Conservation (phyloP, 805 yeast species). For the Pichia paraexigua region DNA sequence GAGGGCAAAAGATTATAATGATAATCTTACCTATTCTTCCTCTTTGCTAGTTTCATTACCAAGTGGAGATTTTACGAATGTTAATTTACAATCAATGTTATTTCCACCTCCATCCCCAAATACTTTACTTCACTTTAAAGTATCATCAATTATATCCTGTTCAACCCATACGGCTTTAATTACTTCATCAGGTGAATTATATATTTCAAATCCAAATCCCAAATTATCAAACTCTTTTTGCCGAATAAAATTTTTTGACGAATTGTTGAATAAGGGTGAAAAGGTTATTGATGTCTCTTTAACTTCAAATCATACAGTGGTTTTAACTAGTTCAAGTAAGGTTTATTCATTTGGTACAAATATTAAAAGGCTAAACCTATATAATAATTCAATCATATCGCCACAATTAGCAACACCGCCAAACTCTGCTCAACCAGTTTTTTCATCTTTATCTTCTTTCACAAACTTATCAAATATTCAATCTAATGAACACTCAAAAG, state of each 20-base stretch:
- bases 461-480: conserved; percentile 12
- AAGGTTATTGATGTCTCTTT: conserved; percentile 34
- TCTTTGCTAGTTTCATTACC: conserved; percentile 2
- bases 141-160: conserved; percentile 1
- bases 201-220: neutral
- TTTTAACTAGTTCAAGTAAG: conserved; percentile 42
- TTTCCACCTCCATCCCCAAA: conserved; percentile 2
- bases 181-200: conserved; percentile 8
- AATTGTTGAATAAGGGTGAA: conserved; percentile 11
- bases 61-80: conserved; percentile 2
- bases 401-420: neutral
- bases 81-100: neutral
- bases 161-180: conserved; percentile 9
- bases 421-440: neutral
- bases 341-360: conserved; percentile 79
- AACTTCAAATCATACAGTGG: conserved; percentile 64
- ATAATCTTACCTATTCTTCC: neutral
- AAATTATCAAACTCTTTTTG: conserved; percentile 1
- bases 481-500: neutral
- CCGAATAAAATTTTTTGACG: conserved; percentile 9
- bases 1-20: too few species aligned
- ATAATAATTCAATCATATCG: neutral
- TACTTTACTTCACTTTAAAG: conserved; percentile 2
- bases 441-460: conserved; percentile 4
- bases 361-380: conserved; percentile 16